phyloP scores from a whole-genome alignment of 2,329 filamentous ascomycete genomes.

The Canariomyces notabilis region DNA sequence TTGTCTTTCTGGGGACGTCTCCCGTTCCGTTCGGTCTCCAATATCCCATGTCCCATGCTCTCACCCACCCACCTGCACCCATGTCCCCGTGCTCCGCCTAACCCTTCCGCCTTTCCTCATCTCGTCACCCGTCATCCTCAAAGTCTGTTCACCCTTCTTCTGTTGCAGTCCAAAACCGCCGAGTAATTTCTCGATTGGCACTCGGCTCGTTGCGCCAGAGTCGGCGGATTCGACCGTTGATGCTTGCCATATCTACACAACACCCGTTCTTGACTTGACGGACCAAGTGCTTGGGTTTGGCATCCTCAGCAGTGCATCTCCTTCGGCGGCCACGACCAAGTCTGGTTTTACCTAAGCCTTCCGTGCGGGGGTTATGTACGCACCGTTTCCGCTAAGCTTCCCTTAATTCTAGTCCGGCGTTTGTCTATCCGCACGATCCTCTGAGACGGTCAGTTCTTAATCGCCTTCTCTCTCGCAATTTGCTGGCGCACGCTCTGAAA shows the following conservation, averaged over 20 bases:
- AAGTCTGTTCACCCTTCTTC: slow-evolving; percentile 4
- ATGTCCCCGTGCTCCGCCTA: slow-evolving; percentile 22
- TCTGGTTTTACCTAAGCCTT: not conserved
- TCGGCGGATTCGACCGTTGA: slow-evolving; percentile 2
- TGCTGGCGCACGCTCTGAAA: slow-evolving; percentile 10
- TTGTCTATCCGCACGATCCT: not conserved
- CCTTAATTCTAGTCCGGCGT: too few relatives aligned
- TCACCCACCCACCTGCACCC: slow-evolving; percentile 18
- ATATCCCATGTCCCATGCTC: slow-evolving; percentile 18
- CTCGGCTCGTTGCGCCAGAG: not conserved
- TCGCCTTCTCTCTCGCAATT: not conserved
- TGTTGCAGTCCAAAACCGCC: too few relatives aligned
- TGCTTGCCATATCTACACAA: slow-evolving; percentile 3
- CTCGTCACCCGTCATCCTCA: slow-evolving; percentile 1
- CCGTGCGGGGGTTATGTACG: slow-evolving; percentile 2
- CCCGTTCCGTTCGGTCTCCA: slow-evolving; percentile 20
- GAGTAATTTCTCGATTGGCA: too few relatives aligned
- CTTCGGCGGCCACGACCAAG: not conserved
- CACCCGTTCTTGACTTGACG: not conserved
- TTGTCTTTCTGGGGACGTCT: slow-evolving; percentile 18
- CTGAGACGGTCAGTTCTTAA: not conserved
- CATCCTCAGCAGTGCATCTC: not conserved
- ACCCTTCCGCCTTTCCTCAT: slow-evolving; percentile 17
- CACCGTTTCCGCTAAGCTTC: not conserved
- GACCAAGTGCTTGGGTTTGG: not conserved